A percentile compares a stretch with the other conserved stretches of the same genome.
phyloP scores from a whole-genome alignment of 805 yeast genomes.

The Metahyphopichia silvanorum region DNA sequence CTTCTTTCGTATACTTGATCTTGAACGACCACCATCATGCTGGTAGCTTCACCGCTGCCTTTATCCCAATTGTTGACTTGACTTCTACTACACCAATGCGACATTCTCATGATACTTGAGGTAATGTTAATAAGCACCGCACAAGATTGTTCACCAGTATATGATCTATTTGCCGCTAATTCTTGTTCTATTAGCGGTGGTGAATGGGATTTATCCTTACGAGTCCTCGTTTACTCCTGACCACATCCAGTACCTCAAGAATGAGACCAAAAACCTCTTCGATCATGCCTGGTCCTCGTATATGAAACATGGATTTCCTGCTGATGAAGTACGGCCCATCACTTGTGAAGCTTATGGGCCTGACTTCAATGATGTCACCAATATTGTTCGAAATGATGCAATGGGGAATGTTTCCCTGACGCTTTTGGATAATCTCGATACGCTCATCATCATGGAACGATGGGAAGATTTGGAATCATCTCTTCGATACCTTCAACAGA shows the following conservation, averaged over 20 bases:
- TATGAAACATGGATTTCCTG: slow-evolving; percentile 68
- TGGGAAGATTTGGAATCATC: slow-evolving; percentile 45
- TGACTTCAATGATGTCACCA: slow-evolving; percentile 49
- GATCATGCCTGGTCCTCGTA: slow-evolving; percentile 75
- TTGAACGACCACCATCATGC: too few relatives aligned
- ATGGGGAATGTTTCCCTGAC: slow-evolving; percentile 82
- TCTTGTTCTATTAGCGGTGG: not conserved
- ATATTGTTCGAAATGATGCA: slow-evolving; percentile 72
- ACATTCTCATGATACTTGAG: too few relatives aligned
- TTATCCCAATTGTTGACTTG: too few relatives aligned
- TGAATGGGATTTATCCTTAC: not conserved
- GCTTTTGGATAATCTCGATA: slow-evolving; percentile 74
- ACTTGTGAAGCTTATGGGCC: slow-evolving; percentile 68
- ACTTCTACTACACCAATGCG: too few relatives aligned
- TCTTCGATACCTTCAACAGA: slow-evolving; percentile 23
- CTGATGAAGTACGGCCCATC: slow-evolving; percentile 76
- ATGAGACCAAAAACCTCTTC: slow-evolving; percentile 57
- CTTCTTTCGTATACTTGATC: too few relatives aligned
- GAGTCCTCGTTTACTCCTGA: slow-evolving; percentile 35
- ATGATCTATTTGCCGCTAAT: too few relatives aligned
- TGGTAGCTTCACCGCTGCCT: too few relatives aligned
- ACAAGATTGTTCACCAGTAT: too few relatives aligned
- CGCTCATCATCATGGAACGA: slow-evolving; percentile 71
- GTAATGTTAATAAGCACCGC: too few relatives aligned
- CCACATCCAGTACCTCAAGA: slow-evolving; percentile 29